phyloP scores from a whole-genome alignment of 2,329 filamentous ascomycete species.

The Phialophora expanda region DNA sequence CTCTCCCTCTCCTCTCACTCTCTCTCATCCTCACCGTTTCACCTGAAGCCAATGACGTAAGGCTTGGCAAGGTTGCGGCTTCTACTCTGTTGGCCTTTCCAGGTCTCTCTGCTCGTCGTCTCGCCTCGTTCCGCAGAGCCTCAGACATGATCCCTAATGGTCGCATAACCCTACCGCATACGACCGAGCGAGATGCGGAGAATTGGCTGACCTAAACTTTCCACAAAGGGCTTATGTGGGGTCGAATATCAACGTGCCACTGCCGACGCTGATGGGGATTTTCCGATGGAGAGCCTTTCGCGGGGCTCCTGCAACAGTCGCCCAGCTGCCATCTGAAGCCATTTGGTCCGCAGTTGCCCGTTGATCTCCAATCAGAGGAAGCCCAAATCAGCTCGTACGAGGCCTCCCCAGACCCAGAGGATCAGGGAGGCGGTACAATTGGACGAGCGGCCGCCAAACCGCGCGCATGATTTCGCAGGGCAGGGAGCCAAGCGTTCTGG shows the following conservation, averaged over 20 bases:
- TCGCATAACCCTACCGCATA: not conserved
- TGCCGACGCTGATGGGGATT: slow-evolving; percentile 15
- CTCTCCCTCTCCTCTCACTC: not conserved
- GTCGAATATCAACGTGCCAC: slow-evolving; percentile 14
- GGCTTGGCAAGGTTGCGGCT: not conserved
- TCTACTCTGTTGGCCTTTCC: not conserved
- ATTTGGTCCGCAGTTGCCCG: not conserved
- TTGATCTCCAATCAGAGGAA: not conserved
- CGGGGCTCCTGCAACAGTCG: slow-evolving; percentile 6
- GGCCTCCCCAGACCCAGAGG: not conserved
- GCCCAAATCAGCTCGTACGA: not conserved
- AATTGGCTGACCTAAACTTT: not conserved
- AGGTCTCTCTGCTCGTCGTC: not conserved
- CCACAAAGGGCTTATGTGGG: slow-evolving; percentile 13
- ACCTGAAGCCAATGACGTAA: not conserved
- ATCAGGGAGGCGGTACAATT: not conserved
- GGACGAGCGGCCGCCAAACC: not conserved
- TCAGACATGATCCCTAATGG: not conserved
- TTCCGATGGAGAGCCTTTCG: slow-evolving; percentile 12
- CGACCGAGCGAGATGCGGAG: not conserved
- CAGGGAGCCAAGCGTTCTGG: not conserved
- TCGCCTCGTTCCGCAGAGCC: not conserved
- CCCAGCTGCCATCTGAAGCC: not conserved
- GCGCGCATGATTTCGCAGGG: not conserved
- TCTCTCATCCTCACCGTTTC: not conserved